Percentiles rank a stretch among this genome's conserved stretches.
Conservation (phyloP, 257 asterid species). For the Primulina eburnea region DNA sequence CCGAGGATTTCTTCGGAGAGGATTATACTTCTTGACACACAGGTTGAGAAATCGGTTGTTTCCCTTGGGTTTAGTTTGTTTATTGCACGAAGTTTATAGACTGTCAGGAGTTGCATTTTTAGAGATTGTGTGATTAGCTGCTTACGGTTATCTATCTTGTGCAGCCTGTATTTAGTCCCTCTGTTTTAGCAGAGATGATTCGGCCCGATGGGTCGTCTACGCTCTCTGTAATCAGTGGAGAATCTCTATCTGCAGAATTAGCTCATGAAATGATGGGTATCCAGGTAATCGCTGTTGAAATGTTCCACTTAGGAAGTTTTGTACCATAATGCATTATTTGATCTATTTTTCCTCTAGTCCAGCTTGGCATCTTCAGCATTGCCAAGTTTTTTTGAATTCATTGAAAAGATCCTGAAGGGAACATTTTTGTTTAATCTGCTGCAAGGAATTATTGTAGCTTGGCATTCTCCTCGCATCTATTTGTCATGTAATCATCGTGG, state of each 20-base stretch:
- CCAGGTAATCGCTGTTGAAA: constrained; percentile 41
- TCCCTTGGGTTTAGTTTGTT: constrained; percentile 1
- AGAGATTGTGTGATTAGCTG: not conserved
- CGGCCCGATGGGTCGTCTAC: constrained; percentile 93
- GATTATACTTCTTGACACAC: constrained; percentile 92
- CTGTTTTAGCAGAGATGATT: constrained; percentile 85
- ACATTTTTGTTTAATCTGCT: constrained; percentile 32
- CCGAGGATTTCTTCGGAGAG: constrained; percentile 86
- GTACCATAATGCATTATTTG: not conserved
- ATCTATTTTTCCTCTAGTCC: not conserved
- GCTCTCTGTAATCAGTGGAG: constrained; percentile 67
- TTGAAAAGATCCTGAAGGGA: constrained; percentile 23
- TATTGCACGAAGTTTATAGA: constrained; percentile 13
- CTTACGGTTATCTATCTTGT: constrained; percentile 15
- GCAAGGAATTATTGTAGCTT: constrained; percentile 87
- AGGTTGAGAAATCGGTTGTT: constrained; percentile 41
- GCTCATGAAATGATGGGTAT: constrained; percentile 92
- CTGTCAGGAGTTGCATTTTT: constrained; percentile 5
- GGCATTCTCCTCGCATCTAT: constrained; percentile 82
- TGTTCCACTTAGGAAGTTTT: not conserved
- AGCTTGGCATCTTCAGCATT: not conserved
- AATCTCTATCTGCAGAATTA: constrained; percentile 81
- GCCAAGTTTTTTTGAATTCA: constrained; percentile 8
- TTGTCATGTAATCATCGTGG: constrained; percentile 80
- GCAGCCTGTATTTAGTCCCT: constrained; percentile 95